A percentile compares a stretch with the other conserved stretches of the same genome.
phyloP scores from a whole-genome alignment of 1,139 yeast genomes.

The Magnusiomyces starmeri region DNA sequence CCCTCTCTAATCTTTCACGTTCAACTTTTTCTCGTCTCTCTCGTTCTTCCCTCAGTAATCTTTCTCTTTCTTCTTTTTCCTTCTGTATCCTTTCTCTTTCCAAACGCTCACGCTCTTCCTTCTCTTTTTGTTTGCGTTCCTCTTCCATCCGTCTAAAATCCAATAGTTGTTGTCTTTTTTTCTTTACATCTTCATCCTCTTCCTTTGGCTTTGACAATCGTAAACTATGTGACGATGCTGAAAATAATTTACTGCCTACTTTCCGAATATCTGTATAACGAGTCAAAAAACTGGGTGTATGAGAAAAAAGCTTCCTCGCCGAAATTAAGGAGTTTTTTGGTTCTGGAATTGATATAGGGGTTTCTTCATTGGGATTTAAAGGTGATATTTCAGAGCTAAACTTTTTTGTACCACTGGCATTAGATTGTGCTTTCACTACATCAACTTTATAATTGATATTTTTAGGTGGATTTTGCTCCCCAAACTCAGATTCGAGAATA shows the following conservation, averaged over 20 bases:
- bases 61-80: slow-evolving; percentile 10
- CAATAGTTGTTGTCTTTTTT: slow-evolving; percentile 7
- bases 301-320: neutral
- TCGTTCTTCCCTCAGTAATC: neutral
- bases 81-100: slow-evolving; percentile 1
- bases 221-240: too few relatives aligned
- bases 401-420: too few relatives aligned
- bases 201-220: slow-evolving; percentile 6
- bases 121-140: neutral
- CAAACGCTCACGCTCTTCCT: slow-evolving; percentile 4
- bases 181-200: slow-evolving; percentile 10
- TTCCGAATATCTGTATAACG: neutral
- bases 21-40: slow-evolving; percentile 4
- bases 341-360: neutral
- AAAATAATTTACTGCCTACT: neutral
- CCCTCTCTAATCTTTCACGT: slow-evolving; percentile 1
- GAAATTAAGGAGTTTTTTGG: slow-evolving; percentile 1
- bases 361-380: neutral
- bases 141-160: slow-evolving; percentile 4
- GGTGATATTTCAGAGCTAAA: too few relatives aligned
- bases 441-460: neutral
- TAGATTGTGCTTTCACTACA: too few relatives aligned
- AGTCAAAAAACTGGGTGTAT: neutral
- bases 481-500: neutral
- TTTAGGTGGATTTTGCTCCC: neutral